Base-by-base conservation (phyloP, 2,329 filamentous ascomycete genomes). In the Colletotrichum lupini region DNA sequence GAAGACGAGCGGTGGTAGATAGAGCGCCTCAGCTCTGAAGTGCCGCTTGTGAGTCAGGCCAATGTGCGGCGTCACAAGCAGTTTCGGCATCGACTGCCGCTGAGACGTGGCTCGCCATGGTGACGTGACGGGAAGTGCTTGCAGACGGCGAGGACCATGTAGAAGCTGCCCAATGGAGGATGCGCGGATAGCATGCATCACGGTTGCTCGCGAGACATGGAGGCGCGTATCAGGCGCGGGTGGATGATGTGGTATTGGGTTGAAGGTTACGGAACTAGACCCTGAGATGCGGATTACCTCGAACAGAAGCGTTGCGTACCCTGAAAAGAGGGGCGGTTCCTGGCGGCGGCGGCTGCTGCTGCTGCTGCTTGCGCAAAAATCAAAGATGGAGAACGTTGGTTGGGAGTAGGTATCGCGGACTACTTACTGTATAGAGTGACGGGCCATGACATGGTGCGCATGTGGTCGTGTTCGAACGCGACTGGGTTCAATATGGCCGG, bases 1-100 rank as follows among this genome's bases (percentile, higher is more conserved):
- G 78, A 95, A 95, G 56, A 94, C 84, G 7, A 88, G 78, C 0
- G 94, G 94, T 8, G 93, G 91, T 4, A 92, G 82, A n/a, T 93
- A 81, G 14, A 88, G 75, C 19, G 85, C 78, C 65, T 82, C 78
- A 67, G 82, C 75, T 71, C 85, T 83, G 62, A 85, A 77, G 64
- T 69, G 67, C 73, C 81, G 80, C 67, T 74, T 72, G 68, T 72
- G 75, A 75, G 74, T 72, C 74, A 72, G 62, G 56, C 71, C 60
- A 49, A 73, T 49, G 42, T 37, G 59, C 42, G 70, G 64, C 49
- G 32, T 74, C 58, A 61, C 58, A 60, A 75, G 74, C 2, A 42
- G 37, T 5, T 16, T 42, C 37, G 37, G 37, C 37, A 42, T 42
- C 37, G 37, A 42, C 75, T 73, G 74, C 30, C 42, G 63, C 56